A percentile compares a stretch with the other conserved stretches of the same genome.
Evolutionary conservation across 768 basidiomycete species (phyloP).

Genomic region (Phaeolepiota aurea): DNA sequence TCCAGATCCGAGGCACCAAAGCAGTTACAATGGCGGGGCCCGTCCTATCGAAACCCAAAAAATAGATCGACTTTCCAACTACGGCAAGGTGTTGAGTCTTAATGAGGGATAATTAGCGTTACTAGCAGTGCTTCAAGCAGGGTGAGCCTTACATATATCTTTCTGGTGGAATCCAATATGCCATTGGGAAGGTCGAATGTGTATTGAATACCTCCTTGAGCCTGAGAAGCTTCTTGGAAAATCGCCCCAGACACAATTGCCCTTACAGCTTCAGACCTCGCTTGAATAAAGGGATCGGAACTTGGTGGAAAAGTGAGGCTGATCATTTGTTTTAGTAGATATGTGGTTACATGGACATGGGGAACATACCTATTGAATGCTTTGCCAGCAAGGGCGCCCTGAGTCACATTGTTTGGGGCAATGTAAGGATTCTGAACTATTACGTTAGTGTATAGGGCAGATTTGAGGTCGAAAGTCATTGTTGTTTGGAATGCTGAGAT

Average conservation of each 20-base stretch:
- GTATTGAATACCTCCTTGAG: conserved; percentile 28
- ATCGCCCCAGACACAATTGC: conserved; percentile 57
- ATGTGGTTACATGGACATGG: neutral
- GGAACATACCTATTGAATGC: conserved; percentile 51
- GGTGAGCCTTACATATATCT: conserved; percentile 38
- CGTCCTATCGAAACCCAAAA: conserved; percentile 29
- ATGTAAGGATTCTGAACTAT: conserved; percentile 16
- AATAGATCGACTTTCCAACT: conserved; percentile 52
- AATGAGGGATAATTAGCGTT: neutral
- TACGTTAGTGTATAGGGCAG: conserved; percentile 31
- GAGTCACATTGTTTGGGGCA: conserved; percentile 44
- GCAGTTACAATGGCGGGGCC: conserved; percentile 31
- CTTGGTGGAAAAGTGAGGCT: conserved; percentile 36
- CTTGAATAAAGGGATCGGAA: conserved; percentile 36
- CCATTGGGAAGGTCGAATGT: conserved; percentile 41
- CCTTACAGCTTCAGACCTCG: conserved; percentile 38
- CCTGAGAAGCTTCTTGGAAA: conserved; percentile 39
- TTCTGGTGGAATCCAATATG: conserved; percentile 42
- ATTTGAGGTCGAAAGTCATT: conserved; percentile 31
- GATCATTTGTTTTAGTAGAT: neutral
- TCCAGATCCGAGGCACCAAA: conserved; percentile 38
- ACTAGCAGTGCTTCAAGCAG: neutral
- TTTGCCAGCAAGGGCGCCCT: conserved; percentile 29
- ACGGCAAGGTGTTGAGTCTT: conserved; percentile 52
- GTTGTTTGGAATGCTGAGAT: conserved; percentile 34